A percentile compares a stretch with the other conserved stretches of the same genome.
phyloP scores from a whole-genome alignment of 1,139 yeast species.

The Candida freyschussii region DNA sequence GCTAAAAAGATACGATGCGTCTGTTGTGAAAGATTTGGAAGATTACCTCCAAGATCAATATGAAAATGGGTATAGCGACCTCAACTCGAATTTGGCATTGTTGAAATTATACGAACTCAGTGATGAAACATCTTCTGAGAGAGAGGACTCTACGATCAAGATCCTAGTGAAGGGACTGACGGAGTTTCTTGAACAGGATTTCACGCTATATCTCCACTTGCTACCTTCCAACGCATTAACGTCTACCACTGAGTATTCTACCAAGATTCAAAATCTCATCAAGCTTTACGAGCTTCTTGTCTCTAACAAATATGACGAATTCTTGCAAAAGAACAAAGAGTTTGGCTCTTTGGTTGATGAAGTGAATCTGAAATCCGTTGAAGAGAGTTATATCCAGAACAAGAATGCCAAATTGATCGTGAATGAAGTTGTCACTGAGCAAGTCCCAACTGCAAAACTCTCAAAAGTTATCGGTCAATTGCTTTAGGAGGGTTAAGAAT shows the following conservation, averaged over 20 bases:
- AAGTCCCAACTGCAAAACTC: slow-evolving; percentile 21
- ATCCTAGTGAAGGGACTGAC: slow-evolving; percentile 38
- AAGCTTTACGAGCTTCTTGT: slow-evolving; percentile 33
- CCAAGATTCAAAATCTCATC: slow-evolving; percentile 32
- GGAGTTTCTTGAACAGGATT: slow-evolving; percentile 38
- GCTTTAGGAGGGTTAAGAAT: slow-evolving; percentile 5
- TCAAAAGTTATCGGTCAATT: slow-evolving; percentile 23
- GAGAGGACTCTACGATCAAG: slow-evolving; percentile 36
- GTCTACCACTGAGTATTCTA: slow-evolving; percentile 20
- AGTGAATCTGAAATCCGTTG: slow-evolving; percentile 14
- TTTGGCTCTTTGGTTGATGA: slow-evolving; percentile 16
- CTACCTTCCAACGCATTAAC: slow-evolving; percentile 37
- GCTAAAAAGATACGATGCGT: slow-evolving; percentile 40
- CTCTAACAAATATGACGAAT: slow-evolving; percentile 32
- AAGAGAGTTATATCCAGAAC: slow-evolving; percentile 17
- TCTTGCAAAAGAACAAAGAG: slow-evolving; percentile 27
- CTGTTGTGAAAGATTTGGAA: slow-evolving; percentile 39
- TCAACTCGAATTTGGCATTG: slow-evolving; percentile 41
- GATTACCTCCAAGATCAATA: slow-evolving; percentile 39
- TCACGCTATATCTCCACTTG: slow-evolving; percentile 39
- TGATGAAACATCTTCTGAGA: slow-evolving; percentile 33
- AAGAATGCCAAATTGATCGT: slow-evolving; percentile 19
- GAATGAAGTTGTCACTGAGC: slow-evolving; percentile 20
- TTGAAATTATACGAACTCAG: slow-evolving; percentile 37
- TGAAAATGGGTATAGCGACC: slow-evolving; percentile 34